These are phyloP conservation scores for Hericium erinaceus DNA, from an alignment of 768 basidiomycete genomes.

Conservation along the genomic window DNA sequence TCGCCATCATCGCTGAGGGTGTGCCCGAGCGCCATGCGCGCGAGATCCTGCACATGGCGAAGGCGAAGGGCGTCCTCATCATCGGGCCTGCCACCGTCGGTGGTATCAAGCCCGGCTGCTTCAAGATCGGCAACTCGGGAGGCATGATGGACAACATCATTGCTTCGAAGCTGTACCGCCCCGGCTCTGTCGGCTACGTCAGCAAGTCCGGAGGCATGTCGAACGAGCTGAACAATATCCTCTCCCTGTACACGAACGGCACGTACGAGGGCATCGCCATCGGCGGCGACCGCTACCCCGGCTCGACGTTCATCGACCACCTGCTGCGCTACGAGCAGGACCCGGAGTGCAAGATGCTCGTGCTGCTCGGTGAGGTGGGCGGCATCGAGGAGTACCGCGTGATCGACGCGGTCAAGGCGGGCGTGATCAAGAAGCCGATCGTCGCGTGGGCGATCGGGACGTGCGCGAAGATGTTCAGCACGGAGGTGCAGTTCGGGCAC, in stretches of 20 bases:
- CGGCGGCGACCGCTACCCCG: conserved; percentile 98
- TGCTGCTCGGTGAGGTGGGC: conserved; percentile 96
- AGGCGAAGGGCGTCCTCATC: conserved; percentile 82
- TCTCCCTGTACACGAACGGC: conserved; percentile 92
- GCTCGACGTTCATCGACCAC: conserved; percentile 98
- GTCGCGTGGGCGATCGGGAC: conserved; percentile 99
- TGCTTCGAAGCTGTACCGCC: conserved; percentile 94
- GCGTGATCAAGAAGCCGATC: conserved; percentile 94
- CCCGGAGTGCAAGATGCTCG: conserved; percentile 97
- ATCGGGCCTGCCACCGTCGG: conserved; percentile 97
- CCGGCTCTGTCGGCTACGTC: conserved; percentile 96
- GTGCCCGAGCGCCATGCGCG: conserved; percentile 96
- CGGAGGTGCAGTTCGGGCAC: conserved; percentile 99
- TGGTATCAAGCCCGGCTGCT: conserved; percentile 99
- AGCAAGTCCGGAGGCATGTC: conserved; percentile 99
- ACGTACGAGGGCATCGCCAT: conserved; percentile 99
- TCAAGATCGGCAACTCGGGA: conserved; percentile 99
- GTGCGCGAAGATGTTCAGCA: conserved; percentile 99
- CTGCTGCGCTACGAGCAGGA: conserved; percentile 95
- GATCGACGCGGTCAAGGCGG: conserved; percentile 92
- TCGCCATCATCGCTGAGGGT: conserved; percentile 97
- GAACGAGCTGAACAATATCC: conserved; percentile 99
- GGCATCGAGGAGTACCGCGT: conserved; percentile 99
- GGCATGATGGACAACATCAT: conserved; percentile 99
- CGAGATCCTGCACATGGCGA: conserved; percentile 86